These are phyloP conservation scores for Albophoma yamanashiensis DNA, from an alignment of 2,329 filamentous ascomycete species.

Conservation along the genomic window DNA sequence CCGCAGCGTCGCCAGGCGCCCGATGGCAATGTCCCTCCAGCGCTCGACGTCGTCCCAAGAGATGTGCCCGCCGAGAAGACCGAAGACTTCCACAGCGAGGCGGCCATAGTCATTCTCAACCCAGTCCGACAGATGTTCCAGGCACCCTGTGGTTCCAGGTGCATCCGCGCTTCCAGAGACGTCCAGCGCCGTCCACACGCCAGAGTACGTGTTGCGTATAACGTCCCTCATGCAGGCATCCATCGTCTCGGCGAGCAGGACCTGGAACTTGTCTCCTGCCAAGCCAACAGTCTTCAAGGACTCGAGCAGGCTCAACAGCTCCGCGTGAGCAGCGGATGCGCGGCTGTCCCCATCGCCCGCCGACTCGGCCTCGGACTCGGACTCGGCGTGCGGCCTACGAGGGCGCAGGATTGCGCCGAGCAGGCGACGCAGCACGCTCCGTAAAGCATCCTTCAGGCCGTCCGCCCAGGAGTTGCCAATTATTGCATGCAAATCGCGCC, in stretches of 20 bases:
- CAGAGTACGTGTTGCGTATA: conserved; percentile 49
- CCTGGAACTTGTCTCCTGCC: conserved; percentile 57
- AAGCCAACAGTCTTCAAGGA: conserved; percentile 55
- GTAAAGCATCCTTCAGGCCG: conserved; percentile 42
- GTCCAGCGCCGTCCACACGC: conserved; percentile 40
- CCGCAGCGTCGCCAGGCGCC: conserved; percentile 56
- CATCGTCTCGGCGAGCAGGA: conserved; percentile 62
- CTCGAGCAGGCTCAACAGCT: conserved; percentile 45
- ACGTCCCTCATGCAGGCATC: conserved; percentile 54
- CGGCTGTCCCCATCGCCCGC: conserved; percentile 13
- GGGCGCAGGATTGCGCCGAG: conserved; percentile 33
- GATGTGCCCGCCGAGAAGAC: conserved; percentile 31
- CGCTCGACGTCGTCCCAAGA: conserved; percentile 49
- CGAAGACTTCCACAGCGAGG: conserved; percentile 51
- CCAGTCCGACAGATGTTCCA: conserved; percentile 54
- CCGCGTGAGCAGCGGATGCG: conserved; percentile 30
- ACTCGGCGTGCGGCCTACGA: not conserved
- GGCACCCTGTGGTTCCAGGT: conserved; percentile 28
- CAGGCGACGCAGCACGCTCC: conserved; percentile 41
- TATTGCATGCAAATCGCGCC: conserved; percentile 51
- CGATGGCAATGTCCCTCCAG: conserved; percentile 61
- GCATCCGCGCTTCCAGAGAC: conserved; percentile 6
- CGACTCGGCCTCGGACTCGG: not conserved
- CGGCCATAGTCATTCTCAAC: conserved; percentile 56
- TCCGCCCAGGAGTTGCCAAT: conserved; percentile 51